Percentiles rank a stretch among this genome's conserved stretches.
Conservation (phyloP, 176 grass and related monocot species). For the Leersia perrieri region DNA sequence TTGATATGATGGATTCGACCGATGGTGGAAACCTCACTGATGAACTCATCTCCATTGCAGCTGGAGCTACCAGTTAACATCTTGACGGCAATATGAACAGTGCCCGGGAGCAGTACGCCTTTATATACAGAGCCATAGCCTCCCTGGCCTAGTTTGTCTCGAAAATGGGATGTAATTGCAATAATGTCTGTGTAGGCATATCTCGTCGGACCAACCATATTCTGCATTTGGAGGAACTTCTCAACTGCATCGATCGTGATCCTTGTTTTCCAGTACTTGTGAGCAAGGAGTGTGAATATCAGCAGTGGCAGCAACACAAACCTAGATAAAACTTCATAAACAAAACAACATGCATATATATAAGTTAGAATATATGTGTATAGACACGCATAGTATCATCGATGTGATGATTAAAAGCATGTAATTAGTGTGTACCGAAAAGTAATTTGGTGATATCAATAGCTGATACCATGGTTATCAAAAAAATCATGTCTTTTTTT, state of each 20-base stretch:
- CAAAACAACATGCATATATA: too few relatives aligned
- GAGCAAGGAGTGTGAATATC: neutral
- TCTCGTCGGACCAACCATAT: slow-evolving; percentile 25
- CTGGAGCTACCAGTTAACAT: too few relatives aligned
- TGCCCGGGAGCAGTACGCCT: slow-evolving; percentile 23
- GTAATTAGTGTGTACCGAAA: neutral
- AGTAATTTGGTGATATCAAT: neutral
- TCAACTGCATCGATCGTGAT: slow-evolving; percentile 35
- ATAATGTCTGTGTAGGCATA: slow-evolving; percentile 45
- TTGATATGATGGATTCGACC: too few relatives aligned
- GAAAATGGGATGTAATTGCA: slow-evolving; percentile 40
- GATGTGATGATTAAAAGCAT: neutral
- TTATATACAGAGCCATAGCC: slow-evolving; percentile 43
- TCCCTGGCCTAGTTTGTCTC: slow-evolving; percentile 47
- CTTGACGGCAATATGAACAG: too few relatives aligned
- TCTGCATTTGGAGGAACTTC: slow-evolving; percentile 39
- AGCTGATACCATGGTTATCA: neutral
- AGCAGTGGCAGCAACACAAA: neutral
- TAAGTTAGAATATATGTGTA: too few relatives aligned
- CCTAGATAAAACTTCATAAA: slow-evolving; percentile 4
- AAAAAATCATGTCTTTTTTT: too few relatives aligned
- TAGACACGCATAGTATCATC: too few relatives aligned
- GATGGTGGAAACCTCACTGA: too few relatives aligned
- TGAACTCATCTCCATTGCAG: too few relatives aligned
- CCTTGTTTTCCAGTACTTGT: slow-evolving; percentile 49